A percentile compares a stretch with the other conserved stretches of the same genome.
phyloP scores from a whole-genome alignment of 78 protist species.

The Emiliania huxleyi region DNA sequence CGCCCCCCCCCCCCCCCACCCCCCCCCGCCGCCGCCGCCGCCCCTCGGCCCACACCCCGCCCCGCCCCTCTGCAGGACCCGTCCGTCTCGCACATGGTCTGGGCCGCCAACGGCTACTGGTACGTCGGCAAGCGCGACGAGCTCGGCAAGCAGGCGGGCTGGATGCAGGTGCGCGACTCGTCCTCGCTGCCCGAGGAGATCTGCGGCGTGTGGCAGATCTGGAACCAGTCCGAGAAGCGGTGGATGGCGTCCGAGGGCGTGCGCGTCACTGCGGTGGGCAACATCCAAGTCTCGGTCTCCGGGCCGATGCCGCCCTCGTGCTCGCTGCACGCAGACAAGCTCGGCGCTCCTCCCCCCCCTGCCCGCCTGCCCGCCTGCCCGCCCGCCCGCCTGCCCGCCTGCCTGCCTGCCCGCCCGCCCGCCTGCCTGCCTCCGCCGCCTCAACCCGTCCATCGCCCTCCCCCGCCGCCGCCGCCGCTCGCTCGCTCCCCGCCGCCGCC shows the following conservation, averaged over 20 bases:
- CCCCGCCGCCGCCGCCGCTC: no score
- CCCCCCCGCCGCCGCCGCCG: no score
- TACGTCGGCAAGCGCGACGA: conserved; percentile 27
- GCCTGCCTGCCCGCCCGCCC: no score
- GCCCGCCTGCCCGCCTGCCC: no score
- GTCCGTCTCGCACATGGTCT: conserved; percentile 9
- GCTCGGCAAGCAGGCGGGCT: conserved; percentile 19
- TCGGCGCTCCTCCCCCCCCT: no score
- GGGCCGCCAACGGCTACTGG: conserved; percentile 23
- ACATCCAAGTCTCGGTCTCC: neutral
- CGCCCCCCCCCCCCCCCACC: no score
- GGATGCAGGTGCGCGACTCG: conserved; percentile 28
- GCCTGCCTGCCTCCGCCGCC: no score
- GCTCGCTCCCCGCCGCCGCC: no score
- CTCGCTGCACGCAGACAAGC: conserved; percentile 2
- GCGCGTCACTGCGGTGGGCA: neutral
- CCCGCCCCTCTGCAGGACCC: no score
- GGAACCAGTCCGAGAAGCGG: conserved; percentile 3
- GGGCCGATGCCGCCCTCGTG: neutral
- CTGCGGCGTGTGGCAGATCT: conserved; percentile 7
- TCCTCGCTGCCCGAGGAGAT: conserved; percentile 2
- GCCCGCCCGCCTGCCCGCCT: no score
- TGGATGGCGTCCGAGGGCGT: conserved; percentile 18
- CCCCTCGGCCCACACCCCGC: no score
- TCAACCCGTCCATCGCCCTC: no score